Base-by-base conservation (phyloP, 2,329 filamentous ascomycete genomes). In the Cryoendolithus antarcticus region DNA sequence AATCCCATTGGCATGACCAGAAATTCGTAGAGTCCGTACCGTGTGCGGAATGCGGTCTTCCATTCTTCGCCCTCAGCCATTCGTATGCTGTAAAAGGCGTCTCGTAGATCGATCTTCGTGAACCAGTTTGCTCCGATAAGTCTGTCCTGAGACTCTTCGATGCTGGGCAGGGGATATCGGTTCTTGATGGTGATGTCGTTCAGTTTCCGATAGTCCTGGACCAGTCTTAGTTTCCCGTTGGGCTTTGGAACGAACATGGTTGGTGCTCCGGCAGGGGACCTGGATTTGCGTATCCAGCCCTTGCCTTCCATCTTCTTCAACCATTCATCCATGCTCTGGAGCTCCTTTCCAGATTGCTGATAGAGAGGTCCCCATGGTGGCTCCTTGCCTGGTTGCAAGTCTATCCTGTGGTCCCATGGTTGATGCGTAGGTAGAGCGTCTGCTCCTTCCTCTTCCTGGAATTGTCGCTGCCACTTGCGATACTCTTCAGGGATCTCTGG, bases 1-100 rank as follows among this genome's bases (percentile, higher is more conserved):
- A 44, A 29, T 11, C 39, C 32, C 46, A 59, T 58, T 6, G 35
- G 45, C 43, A 58, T 54, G 7, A 65, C 50, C 30, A 53, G 32
- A 29, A 53, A 65, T 43, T 66, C 38, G 41, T 47, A 65, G 4
- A 48, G 41, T 30, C 55, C 47, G 42, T 55, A 62, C 13, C 49
- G 37, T 2, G 48, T 62, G 11, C 40, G 15, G 39, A 64, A 65
- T 1, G 49, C 49, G 10, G 24, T 32, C 13, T 32, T 38, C 36
- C 19, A 32, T 31, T 38, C 15, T 10, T 38, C 29, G 9, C 29
- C n/a, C 15, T 11, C n/a, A 6, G 24, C 32, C 9, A 38, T 38
- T 27, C 9, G 29, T 8, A 32, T 38, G 9, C 15, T 6, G 15
- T 38, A 11, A 19, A 27, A 38, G 9, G 29, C 10, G 15, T 13